Evolutionary conservation across 257 asterid genomes (phyloP), one percentile per base, ranked within the genome.

Genomic region (Ballota nigra): DNA sequence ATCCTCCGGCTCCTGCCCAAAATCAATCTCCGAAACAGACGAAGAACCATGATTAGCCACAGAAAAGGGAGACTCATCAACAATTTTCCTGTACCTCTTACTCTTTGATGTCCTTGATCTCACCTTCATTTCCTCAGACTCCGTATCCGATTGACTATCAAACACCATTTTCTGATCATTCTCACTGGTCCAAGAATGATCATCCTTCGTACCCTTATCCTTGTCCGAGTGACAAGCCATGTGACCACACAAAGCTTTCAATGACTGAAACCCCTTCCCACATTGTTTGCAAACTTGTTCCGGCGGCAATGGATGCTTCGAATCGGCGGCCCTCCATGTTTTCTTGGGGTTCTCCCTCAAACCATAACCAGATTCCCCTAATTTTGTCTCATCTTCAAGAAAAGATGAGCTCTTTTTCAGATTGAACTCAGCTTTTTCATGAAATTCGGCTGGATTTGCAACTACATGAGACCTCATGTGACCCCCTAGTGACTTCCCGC

Each of bases 221-320:
- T 66, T 89, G 0, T 88, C 96, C 0, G 99, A 94, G 75, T 94
- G 99, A 70, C 90, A 91, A 74, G 99, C 99, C 99, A 94, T 94
- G 73, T 94, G 99, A 1, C 99, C 97, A 73, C 97, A 94, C 80
- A 94, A 74, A 10, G 99, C 99, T 68, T 94, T 94, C 84, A 84
- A 18, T 1, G 99, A 91, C 63, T 84, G 96, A 83, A 94, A 94
- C 71, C 87, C 88, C 80, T 94, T 94, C 29, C 99, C 97, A 76
- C 99, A 94, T 87, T 88, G 96, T 77, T 89, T 92, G 77, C 99
- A 94, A 16, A 91, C 71, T 68, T 68, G 86, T 63, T 86, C 97
- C 68, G 73, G 82, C 20, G 84, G 78, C 73, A 80, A 40, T 16
- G 90, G 92, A 29, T 63, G 65, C 29, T 73, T 80, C 0, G 86